phyloP scores from a whole-genome alignment of 2,329 filamentous ascomycete genomes.

The Rasamsonia emersonii region DNA sequence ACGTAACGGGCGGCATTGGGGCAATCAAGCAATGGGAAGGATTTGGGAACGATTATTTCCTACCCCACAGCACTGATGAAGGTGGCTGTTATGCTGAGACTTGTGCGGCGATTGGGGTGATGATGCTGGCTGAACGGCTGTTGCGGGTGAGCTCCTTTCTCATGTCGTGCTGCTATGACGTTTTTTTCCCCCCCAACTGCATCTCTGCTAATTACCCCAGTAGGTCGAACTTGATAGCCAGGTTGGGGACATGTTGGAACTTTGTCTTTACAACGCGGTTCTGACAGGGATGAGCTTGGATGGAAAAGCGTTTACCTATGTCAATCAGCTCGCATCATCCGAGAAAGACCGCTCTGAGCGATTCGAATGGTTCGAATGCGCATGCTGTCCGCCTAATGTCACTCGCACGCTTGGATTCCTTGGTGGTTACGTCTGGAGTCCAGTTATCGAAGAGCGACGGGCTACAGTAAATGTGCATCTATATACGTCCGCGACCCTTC shows the following conservation, averaged over 20 bases:
- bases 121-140: constrained; percentile 2
- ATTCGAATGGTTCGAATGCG: constrained; percentile 50
- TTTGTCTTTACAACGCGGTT: constrained; percentile 53
- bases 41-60: constrained; percentile 51
- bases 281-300: constrained; percentile 50
- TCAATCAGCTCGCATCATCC: constrained; percentile 52
- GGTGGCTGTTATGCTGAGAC: constrained; percentile 57
- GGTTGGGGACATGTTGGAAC: constrained; percentile 52
- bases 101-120: constrained; percentile 37
- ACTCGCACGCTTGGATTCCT: constrained; percentile 47
- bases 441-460: constrained; percentile 12
- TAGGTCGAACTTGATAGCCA: constrained; percentile 36
- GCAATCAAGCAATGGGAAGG: constrained; percentile 52
- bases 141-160: not conserved
- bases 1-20: constrained; percentile 53
- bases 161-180: not conserved
- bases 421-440: constrained; percentile 44
- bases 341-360: constrained; percentile 42
- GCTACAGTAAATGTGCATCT: constrained; percentile 24
- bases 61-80: constrained; percentile 51
- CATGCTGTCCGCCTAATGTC: constrained; percentile 55
- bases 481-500: constrained; percentile 26
- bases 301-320: constrained; percentile 52
- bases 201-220: not conserved
- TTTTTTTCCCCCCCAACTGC: too few species aligned